Conservation (phyloP, 164 flowering plant species). For the Amborella trichopoda region DNA sequence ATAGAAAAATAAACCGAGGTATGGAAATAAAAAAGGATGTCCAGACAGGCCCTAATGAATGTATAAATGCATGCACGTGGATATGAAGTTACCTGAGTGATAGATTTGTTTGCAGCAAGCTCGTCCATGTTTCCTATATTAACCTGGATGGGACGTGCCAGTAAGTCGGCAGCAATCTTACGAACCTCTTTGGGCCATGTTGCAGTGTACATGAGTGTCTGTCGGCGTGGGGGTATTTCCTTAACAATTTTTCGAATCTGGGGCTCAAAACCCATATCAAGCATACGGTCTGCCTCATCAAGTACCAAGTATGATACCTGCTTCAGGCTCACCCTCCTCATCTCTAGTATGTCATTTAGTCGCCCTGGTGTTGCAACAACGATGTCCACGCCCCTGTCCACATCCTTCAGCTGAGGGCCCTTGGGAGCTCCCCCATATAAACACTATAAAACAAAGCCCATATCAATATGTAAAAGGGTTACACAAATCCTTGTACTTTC, state of each 20-base stretch:
- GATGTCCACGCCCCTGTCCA: conserved; percentile 66
- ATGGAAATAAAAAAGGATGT: too few relatives aligned
- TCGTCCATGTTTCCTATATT: conserved; percentile 83
- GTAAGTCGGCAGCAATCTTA: conserved; percentile 79
- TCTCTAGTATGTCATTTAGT: conserved; percentile 78
- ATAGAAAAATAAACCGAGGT: too few relatives aligned
- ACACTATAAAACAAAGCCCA: too few relatives aligned
- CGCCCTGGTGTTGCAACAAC: conserved; percentile 98
- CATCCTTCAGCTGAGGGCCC: conserved; percentile 69
- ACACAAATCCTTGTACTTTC: too few relatives aligned
- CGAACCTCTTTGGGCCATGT: conserved; percentile 97
- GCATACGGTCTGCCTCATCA: conserved; percentile 97
- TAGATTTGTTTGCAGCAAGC: conserved; percentile 90
- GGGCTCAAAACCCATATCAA: conserved; percentile 99
- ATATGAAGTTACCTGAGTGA: conserved; percentile 84
- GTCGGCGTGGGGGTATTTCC: conserved; percentile 68
- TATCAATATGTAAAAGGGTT: too few relatives aligned
- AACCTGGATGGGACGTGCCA: conserved; percentile 77
- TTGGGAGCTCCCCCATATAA: conserved; percentile 91
- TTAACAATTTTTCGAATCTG: conserved; percentile 85
- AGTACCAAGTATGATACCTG: conserved; percentile 79
- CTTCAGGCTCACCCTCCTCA: conserved; percentile 54
- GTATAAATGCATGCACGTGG: too few relatives aligned
- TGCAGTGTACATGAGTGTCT: conserved; percentile 93
- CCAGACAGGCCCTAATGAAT: too few relatives aligned